These are phyloP conservation scores for Sarocladium oryzae DNA, from an alignment of 2,329 filamentous ascomycete species.

Conservation along the genomic window DNA sequence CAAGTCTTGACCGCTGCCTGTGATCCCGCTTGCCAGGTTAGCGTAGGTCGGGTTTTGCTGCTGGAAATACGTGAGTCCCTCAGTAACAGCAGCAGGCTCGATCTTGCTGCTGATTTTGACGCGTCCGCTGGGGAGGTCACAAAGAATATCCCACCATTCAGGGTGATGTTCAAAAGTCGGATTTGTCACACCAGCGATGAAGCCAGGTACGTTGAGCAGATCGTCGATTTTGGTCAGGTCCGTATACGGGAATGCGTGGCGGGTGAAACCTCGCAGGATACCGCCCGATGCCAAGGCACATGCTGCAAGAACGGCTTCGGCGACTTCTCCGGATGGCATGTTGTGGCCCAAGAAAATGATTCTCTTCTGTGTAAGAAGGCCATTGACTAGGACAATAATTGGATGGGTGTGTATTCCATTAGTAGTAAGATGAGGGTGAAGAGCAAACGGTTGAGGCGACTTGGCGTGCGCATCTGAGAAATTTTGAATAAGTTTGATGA, in stretches of 20 bases:
- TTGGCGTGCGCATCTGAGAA: slow-evolving; percentile 81
- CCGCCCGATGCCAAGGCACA: slow-evolving; percentile 91
- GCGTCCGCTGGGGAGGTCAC: slow-evolving; percentile 83
- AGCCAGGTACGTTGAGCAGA: slow-evolving; percentile 88
- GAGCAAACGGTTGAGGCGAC: slow-evolving; percentile 73
- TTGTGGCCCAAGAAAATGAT: slow-evolving; percentile 95
- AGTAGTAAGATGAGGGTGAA: slow-evolving; percentile 90
- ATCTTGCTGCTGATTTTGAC: slow-evolving; percentile 93
- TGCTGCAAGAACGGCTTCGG: slow-evolving; percentile 95
- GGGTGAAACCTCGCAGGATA: slow-evolving; percentile 85
- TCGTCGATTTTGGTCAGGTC: slow-evolving; percentile 98
- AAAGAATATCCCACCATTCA: slow-evolving; percentile 97
- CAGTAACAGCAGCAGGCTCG: slow-evolving; percentile 72
- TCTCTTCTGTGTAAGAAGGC: slow-evolving; percentile 90
- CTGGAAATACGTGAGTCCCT: slow-evolving; percentile 82
- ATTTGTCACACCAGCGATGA: slow-evolving; percentile 96
- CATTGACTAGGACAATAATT: slow-evolving; percentile 90
- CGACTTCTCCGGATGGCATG: slow-evolving; percentile 89
- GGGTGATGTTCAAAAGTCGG: slow-evolving; percentile 91
- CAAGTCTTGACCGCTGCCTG: slow-evolving; percentile 50
- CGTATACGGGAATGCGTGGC: slow-evolving; percentile 96
- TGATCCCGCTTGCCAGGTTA: slow-evolving; percentile 36
- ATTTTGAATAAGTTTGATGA: slow-evolving; percentile 94
- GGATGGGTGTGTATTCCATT: slow-evolving; percentile 86
- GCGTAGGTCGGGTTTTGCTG: slow-evolving; percentile 62